Conservation (phyloP, 1,139 yeast species). For the Geotrichum cucujoidarum region DNA sequence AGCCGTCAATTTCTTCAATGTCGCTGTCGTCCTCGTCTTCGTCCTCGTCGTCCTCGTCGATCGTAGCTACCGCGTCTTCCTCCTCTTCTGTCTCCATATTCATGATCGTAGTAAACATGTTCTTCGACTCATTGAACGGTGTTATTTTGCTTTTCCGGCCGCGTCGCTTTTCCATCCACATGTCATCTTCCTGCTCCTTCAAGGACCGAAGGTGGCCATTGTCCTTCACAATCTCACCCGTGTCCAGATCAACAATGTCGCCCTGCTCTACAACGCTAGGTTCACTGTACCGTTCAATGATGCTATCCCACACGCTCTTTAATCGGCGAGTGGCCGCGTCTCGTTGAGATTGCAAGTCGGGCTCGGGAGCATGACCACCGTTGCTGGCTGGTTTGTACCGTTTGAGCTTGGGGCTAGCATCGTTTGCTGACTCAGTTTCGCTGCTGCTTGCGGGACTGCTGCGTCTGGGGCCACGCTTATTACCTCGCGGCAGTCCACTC, state of each 20-base stretch:
- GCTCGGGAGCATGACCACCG: not conserved
- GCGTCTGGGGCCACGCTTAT: too few relatives aligned
- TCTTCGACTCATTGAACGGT: not conserved
- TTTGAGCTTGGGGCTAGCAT: not conserved
- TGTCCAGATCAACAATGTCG: conserved; percentile 11
- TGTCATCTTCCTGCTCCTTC: not conserved
- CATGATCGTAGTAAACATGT: conserved; percentile 1
- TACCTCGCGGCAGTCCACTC: too few relatives aligned
- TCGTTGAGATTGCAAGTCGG: not conserved
- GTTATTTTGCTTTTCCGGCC: not conserved
- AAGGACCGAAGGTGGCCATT: conserved; percentile 14
- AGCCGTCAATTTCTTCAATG: not conserved
- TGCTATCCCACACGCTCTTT: conserved; percentile 8
- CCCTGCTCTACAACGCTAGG: conserved; percentile 4
- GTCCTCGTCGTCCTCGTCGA: not conserved
- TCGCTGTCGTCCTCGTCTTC: conserved; percentile 1
- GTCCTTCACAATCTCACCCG: conserved; percentile 10
- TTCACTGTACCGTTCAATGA: conserved; percentile 9
- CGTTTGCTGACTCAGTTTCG: too few relatives aligned
- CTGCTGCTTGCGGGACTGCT: too few relatives aligned
- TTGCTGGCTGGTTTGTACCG: not conserved
- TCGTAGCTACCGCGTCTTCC: not conserved
- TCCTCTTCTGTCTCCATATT: not conserved
- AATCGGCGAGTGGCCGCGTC: conserved; percentile 8
- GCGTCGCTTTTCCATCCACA: conserved; percentile 1